Evolutionary conservation across 1,284 basidiomycete species (phyloP).

Genomic region (Rhodotorula sp.): DNA sequence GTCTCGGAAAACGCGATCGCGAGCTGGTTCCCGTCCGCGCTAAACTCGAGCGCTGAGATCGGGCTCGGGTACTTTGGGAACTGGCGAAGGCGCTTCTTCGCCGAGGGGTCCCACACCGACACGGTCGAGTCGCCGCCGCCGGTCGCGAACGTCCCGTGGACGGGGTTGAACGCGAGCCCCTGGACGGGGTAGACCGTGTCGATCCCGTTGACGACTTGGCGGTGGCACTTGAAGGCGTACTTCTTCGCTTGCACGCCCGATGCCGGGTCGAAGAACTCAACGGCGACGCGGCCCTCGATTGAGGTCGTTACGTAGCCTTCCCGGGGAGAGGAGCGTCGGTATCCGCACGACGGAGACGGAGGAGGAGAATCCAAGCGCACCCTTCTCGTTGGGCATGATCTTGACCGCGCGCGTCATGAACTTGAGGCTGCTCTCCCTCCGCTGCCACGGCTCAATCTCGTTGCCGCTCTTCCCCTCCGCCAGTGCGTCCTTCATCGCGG

Average conservation of each 20-base stretch:
- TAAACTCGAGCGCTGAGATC: constrained; percentile 75
- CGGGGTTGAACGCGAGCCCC: constrained; percentile 90
- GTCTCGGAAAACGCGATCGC: constrained; percentile 85
- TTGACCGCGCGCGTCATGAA: constrained; percentile 89
- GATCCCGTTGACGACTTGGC: constrained; percentile 83
- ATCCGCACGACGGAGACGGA: background rate
- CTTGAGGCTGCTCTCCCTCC: constrained; percentile 88
- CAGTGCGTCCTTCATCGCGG: constrained; percentile 60
- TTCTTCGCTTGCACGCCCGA: constrained; percentile 78
- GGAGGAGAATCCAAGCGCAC: constrained; percentile 54
- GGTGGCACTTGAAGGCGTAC: constrained; percentile 98
- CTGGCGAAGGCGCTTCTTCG: constrained; percentile 91
- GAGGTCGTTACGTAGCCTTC: constrained; percentile 89
- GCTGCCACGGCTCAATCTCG: constrained; percentile 62
- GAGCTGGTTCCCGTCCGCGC: constrained; percentile 74
- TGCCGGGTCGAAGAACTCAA: constrained; percentile 91
- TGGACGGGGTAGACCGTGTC: constrained; percentile 99
- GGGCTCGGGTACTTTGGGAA: constrained; percentile 73
- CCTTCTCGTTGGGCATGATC: constrained; percentile 89
- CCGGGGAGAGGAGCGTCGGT: background rate
- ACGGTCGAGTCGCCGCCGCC: constrained; percentile 89
- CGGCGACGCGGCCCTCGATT: constrained; percentile 93
- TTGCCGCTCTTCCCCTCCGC: constrained; percentile 23
- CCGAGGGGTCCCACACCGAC: constrained; percentile 94
- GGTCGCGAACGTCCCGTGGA: constrained; percentile 91